Base-by-base conservation (phyloP, 1,284 basidiomycete genomes). In the Cryptococcus wingfieldii region DNA sequence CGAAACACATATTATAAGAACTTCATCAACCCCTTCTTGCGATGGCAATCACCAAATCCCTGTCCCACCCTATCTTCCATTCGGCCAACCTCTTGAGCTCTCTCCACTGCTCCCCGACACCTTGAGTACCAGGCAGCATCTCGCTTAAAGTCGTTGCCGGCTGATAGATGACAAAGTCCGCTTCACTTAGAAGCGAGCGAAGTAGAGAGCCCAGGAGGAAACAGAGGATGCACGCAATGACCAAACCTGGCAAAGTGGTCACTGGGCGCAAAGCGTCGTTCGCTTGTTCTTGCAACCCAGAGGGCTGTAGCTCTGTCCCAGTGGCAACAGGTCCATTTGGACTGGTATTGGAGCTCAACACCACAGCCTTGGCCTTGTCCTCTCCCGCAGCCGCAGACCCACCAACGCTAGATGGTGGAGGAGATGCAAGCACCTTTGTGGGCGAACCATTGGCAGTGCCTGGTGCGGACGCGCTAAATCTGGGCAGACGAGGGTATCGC, bases 181-280 rank as follows among this genome's bases (percentile, higher is more conserved):
- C 86, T 52, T 75, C 73, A 8, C 87, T 86, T 41, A 97, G 78
- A 59, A 97, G 79, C 8, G 89, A 90, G 55, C 95, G 83, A 59
- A 95, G 76, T 49, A 98, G 79, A 12, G 90, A 94, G 38, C 95
- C 95, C 60, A 97, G 80, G 61, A 98, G 79, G 76, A 98, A 94
- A 38, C 89, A 88, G 60, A 95, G 88, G 60, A 98, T 73, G 46
- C 86, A 90, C 16, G 88, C 83, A 55, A 94, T 79, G 60, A 98
- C 71, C 53, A 95, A 75, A 4, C 75, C 74, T 0, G 73, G 77
- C 5, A 79, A 55, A 6, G 77, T 72, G 39, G 74, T 67, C 14
- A 60, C 51, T 34, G 67, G 63, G 37, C 47, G n/a, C 13, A 52
- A 39, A 58, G 43, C 7, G 34, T 34, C 38, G 48, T 38, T 19